Evolutionary conservation across 441 rosid genomes (phyloP), one percentile per base, ranked within the genome.

Genomic region (Bocquillonia castaneifolia): DNA sequence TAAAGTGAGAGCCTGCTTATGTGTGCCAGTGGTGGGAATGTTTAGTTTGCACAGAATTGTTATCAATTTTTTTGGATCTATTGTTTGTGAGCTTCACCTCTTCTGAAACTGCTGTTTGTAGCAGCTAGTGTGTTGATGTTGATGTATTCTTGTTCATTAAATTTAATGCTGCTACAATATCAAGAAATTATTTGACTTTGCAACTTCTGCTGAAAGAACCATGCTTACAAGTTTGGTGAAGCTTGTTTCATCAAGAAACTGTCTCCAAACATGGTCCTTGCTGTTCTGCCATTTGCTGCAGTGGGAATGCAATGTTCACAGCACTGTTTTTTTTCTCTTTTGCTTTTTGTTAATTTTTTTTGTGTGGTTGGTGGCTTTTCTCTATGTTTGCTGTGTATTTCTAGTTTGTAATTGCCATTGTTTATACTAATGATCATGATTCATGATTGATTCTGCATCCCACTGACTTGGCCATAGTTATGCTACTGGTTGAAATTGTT

Each of bases 401-500:
- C 25, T 25, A 29, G 48, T 39, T 20, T 37, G 12, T 36, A 15
- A 25, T 28, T 45, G 37, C 29, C 23, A 18, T 47, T 54, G 15
- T 36, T 22, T 22, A 13, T 12, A 2, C 26, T 61, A 17, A 23
- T 32, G 10, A 40, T 40, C 0, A 63, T n/a, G n/a, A n/a, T n/a
- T 53, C 14, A 18, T 48, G 7, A 18, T 40, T 29, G 20, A 17
- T 31, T 39, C 10, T 34, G 7, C 25, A 9, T 71, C 42, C 57
- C 18, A 20, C 64, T 36, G 32, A 13, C 48, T 23, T 20, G 9
- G 17, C 69, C 42, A 51, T 22, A 67, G 45, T 52, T 29, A 6
- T 22, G 47, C 53, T 60, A 3, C 64, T 47, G 25, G 10, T 68
- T 57, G 44, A 64, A 53, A 25, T 12, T 34, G 54, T 26, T 54